These are phyloP conservation scores for Termitomyces titanicus DNA, from an alignment of 768 basidiomycete species.

Conservation along the genomic window DNA sequence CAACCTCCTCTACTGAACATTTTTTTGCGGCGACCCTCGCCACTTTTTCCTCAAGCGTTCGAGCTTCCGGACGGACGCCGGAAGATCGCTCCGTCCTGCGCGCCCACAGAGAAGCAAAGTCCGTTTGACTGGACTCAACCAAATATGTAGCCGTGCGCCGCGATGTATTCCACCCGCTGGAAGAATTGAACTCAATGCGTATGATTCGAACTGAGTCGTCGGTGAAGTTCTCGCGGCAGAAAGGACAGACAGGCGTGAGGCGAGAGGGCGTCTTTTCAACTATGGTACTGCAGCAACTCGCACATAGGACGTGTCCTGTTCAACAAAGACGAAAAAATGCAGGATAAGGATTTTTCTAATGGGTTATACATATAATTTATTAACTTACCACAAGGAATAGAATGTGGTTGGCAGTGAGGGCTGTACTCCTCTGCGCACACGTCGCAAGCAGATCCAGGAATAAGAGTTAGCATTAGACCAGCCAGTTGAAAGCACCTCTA, in stretches of 20 bases:
- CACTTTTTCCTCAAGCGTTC: constrained; percentile 73
- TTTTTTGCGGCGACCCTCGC: constrained; percentile 78
- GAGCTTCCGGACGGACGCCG: constrained; percentile 51
- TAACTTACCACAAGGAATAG: constrained; percentile 73
- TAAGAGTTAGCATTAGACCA: constrained; percentile 74
- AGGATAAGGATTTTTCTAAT: constrained; percentile 24
- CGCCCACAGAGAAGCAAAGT: constrained; percentile 37
- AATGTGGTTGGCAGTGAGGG: constrained; percentile 69
- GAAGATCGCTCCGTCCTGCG: constrained; percentile 43
- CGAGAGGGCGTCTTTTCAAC: constrained; percentile 76
- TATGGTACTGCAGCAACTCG: constrained; percentile 73
- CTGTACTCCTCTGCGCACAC: constrained; percentile 88
- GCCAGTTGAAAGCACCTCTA: constrained; percentile 40
- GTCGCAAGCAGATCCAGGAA: constrained; percentile 81
- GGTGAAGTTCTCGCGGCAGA: constrained; percentile 77
- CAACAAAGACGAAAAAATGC: constrained; percentile 14
- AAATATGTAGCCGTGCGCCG: constrained; percentile 41
- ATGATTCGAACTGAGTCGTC: constrained; percentile 67
- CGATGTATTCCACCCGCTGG: constrained; percentile 68
- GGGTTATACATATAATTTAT: constrained; percentile 18
- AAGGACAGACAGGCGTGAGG: constrained; percentile 74
- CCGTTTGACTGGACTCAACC: constrained; percentile 44
- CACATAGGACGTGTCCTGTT: constrained; percentile 78
- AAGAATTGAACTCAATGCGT: constrained; percentile 65
- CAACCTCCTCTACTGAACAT: constrained; percentile 85